A percentile compares a stretch with the other conserved stretches of the same genome.
Conservation (phyloP, 345 rosid species). For the Nasturtium officinale region DNA sequence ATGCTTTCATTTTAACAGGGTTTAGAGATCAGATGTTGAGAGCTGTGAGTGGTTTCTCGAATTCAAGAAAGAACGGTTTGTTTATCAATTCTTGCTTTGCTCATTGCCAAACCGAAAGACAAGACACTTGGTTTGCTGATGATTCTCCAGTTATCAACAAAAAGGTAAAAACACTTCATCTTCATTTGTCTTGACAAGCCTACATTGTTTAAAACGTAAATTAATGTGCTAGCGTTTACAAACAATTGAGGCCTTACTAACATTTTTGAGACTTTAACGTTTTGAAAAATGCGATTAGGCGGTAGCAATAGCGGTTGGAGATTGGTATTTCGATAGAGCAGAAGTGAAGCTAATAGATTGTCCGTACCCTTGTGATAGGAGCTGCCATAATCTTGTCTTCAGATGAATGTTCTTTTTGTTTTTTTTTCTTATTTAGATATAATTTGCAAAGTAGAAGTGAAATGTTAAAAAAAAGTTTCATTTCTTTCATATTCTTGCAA, state of each 20-base stretch:
- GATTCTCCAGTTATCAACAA: constrained; percentile 71
- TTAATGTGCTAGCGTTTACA: not conserved
- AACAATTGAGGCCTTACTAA: not conserved
- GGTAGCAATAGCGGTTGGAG: constrained; percentile 86
- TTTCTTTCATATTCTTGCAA: constrained; percentile 6
- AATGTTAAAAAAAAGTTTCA: not conserved
- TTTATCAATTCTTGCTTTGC: constrained; percentile 94
- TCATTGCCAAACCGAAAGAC: constrained; percentile 95
- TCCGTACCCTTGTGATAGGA: constrained; percentile 86
- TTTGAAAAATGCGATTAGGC: constrained; percentile 53
- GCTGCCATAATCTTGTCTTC: constrained; percentile 92
- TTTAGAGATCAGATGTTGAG: constrained; percentile 84
- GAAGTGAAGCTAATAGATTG: constrained; percentile 71
- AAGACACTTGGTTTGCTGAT: constrained; percentile 90
- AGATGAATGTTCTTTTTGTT: constrained; percentile 42
- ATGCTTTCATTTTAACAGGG: constrained; percentile 45
- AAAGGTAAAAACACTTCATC: constrained; percentile 52
- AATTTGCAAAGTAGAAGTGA: constrained; percentile 6
- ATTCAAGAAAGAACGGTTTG: constrained; percentile 66
- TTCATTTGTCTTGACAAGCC: not conserved
- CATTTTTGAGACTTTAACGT: not conserved
- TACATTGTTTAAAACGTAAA: not conserved
- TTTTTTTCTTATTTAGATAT: too few relatives aligned
- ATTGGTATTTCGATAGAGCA: constrained; percentile 87
- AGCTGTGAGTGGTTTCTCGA: constrained; percentile 60